A percentile compares a stretch with the other conserved stretches of the same genome.
phyloP scores from a whole-genome alignment of 108 stramenopile species.

The Phaeodactylum tricornutum region DNA sequence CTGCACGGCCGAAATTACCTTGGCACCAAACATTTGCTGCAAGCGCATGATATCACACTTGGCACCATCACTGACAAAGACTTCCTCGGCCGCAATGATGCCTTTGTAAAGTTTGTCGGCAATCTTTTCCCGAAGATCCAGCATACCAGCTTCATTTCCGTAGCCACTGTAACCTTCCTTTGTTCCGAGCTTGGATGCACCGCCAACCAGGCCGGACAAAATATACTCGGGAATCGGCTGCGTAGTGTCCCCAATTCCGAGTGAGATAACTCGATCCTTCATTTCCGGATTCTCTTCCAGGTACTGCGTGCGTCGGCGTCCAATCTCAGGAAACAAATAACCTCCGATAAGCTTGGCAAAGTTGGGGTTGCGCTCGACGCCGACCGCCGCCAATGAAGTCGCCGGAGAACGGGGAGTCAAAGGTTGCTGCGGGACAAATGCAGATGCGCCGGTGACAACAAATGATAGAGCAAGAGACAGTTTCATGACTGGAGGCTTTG shows the following conservation, averaged over 20 bases:
- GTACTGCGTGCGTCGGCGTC: slow-evolving; percentile 86
- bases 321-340: slow-evolving; percentile 96
- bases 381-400: slow-evolving; percentile 18
- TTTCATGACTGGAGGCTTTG: too few species aligned
- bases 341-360: slow-evolving; percentile 86
- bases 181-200: slow-evolving; percentile 82
- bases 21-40: slow-evolving; percentile 93
- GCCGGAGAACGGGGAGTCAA: not conserved
- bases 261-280: slow-evolving; percentile 82
- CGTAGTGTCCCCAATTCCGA: slow-evolving; percentile 98
- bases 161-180: slow-evolving; percentile 92
- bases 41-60: slow-evolving; percentile 96
- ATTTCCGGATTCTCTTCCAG: slow-evolving; percentile 87
- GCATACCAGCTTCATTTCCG: slow-evolving; percentile 92
- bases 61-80: slow-evolving; percentile 96
- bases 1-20: slow-evolving; percentile 87
- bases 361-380: slow-evolving; percentile 79
- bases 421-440: not conserved
- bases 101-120: slow-evolving; percentile 81
- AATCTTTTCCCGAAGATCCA: slow-evolving; percentile 80
- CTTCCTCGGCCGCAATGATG: slow-evolving; percentile 85
- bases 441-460: too few species aligned
- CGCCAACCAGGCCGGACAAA: slow-evolving; percentile 75
- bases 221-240: slow-evolving; percentile 93
- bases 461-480: too few species aligned